phyloP scores from a whole-genome alignment of 805 yeast species.

The Pichia heedii region DNA sequence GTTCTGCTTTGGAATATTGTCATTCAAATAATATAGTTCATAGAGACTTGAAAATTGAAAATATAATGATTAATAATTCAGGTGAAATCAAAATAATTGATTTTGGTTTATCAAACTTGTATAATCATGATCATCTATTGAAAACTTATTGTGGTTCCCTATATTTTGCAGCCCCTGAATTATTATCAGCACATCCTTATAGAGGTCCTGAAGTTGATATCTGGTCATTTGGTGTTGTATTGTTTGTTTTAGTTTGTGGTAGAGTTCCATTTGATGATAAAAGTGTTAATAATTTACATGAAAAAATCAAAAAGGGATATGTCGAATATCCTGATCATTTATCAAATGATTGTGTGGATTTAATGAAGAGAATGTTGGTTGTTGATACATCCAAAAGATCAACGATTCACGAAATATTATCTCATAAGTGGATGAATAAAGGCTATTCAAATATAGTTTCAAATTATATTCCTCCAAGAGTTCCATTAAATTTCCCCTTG shows the following conservation, averaged over 20 bases:
- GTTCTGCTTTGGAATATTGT: slow-evolving; percentile 86
- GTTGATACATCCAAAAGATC: slow-evolving; percentile 84
- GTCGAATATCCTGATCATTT: slow-evolving; percentile 85
- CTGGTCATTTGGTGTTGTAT: slow-evolving; percentile 96
- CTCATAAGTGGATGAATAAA: slow-evolving; percentile 91
- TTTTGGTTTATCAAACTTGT: slow-evolving; percentile 89
- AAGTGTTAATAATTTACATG: slow-evolving; percentile 83
- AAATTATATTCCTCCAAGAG: slow-evolving; percentile 66
- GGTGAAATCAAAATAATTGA: slow-evolving; percentile 96
- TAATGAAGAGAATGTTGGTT: slow-evolving; percentile 81
- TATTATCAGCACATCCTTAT: slow-evolving; percentile 85
- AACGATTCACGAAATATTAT: slow-evolving; percentile 62
- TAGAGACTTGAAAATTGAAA: slow-evolving; percentile 93
- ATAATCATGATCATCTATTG: slow-evolving; percentile 57
- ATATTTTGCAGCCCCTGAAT: slow-evolving; percentile 97
- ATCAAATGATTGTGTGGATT: slow-evolving; percentile 69
- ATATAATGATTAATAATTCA: slow-evolving; percentile 84
- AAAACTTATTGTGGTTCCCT: slow-evolving; percentile 96
- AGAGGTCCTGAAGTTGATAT: slow-evolving; percentile 96
- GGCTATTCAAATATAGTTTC: slow-evolving; percentile 73
- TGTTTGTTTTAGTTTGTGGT: slow-evolving; percentile 93
- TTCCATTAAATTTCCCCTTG: slow-evolving; percentile 64
- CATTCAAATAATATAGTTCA: slow-evolving; percentile 94
- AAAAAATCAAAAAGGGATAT: slow-evolving; percentile 83
- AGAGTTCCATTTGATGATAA: slow-evolving; percentile 98